Base-by-base conservation (phyloP, 805 yeast species). In the Spathaspora passalidarum region DNA sequence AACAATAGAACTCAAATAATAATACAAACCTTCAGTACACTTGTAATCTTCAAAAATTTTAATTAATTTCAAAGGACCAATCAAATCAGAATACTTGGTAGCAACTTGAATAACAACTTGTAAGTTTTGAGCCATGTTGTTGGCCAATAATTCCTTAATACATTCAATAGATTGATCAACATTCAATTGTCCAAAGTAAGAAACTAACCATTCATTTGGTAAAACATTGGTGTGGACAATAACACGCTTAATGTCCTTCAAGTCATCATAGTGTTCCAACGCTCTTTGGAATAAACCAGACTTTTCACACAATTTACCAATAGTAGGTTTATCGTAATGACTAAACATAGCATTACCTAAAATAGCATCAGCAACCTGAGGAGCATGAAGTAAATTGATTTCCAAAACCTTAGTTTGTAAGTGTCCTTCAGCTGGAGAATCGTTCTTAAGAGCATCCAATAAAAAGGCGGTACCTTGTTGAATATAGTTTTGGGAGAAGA, bases 301-400 rank as follows among this genome's bases (percentile, higher is more conserved):
- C 69, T 89, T 89, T 71, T 94, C 99, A 67, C 97, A 83, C 54
- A 95, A 78, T 48, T 83, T 79, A 18, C 98, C 99, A 62, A 94
- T 84, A 32, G 95, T 85, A 57, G 95, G 90, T 57, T 88, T 86
- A 67, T 94, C 99, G 66, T 88, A 94, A 63, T 91, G 97, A 54
- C 91, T 82, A 73, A 95, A 94, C 88, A 94, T 92, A 49, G 84
- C 83, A 68, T 92, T 94, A 49, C 97, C 97, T 59, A 94, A 77
- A 55, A 94, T 94, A 17, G 99, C 99, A 69, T 94, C 99, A 37
- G 99, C 99, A 47, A 94, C 99, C 76, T 94, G 99, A 43, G 99
- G 99, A 14, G 99, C 99, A 65, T 91, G 95, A 62, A 88, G 67
- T 63, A 94, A 76, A 67, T 94, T 94, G 55, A 88, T 89, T 69